Evolutionary conservation across 2,329 filamentous ascomycete species (phyloP).

Genomic region (Aspergillus quadrilineatus): DNA sequence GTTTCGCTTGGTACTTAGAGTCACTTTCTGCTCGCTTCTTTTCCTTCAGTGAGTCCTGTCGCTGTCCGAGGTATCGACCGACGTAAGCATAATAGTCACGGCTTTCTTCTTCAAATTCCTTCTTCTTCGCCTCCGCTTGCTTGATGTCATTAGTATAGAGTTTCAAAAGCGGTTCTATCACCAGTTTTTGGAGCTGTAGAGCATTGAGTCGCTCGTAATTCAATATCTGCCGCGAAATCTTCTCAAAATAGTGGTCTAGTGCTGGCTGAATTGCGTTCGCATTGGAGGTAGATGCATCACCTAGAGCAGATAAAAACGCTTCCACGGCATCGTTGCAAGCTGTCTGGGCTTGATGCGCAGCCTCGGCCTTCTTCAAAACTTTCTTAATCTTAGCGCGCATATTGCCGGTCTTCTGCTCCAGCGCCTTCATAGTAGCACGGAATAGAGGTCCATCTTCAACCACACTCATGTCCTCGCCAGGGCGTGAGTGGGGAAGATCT

Average conservation of each 20-base stretch:
- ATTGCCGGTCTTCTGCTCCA: slow-evolving; percentile 94
- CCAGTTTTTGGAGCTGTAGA: slow-evolving; percentile 79
- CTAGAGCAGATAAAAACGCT: slow-evolving; percentile 79
- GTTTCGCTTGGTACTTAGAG: slow-evolving; percentile 91
- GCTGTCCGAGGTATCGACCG: slow-evolving; percentile 90
- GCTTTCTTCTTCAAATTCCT: slow-evolving; percentile 97
- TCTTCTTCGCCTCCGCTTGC: slow-evolving; percentile 92
- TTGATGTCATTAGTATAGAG: slow-evolving; percentile 97
- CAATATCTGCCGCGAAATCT: slow-evolving; percentile 88
- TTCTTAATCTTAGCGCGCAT: slow-evolving; percentile 96
- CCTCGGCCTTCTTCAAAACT: slow-evolving; percentile 89
- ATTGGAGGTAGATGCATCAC: slow-evolving; percentile 85
- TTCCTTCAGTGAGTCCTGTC: slow-evolving; percentile 92
- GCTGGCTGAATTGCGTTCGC: slow-evolving; percentile 96
- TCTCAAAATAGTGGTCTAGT: slow-evolving; percentile 96
- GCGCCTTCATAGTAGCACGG: slow-evolving; percentile 89
- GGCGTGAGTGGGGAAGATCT: slow-evolving; percentile 81
- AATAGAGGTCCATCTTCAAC: slow-evolving; percentile 94
- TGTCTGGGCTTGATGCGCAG: slow-evolving; percentile 74
- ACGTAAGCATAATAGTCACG: slow-evolving; percentile 98
- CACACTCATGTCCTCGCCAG: slow-evolving; percentile 78
- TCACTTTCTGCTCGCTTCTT: slow-evolving; percentile 96
- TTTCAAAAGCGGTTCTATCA: slow-evolving; percentile 90
- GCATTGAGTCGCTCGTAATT: slow-evolving; percentile 83
- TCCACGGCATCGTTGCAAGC: slow-evolving; percentile 83